Conservation (phyloP, 2,329 filamentous ascomycete genomes). For the Diaporthe vexans region DNA sequence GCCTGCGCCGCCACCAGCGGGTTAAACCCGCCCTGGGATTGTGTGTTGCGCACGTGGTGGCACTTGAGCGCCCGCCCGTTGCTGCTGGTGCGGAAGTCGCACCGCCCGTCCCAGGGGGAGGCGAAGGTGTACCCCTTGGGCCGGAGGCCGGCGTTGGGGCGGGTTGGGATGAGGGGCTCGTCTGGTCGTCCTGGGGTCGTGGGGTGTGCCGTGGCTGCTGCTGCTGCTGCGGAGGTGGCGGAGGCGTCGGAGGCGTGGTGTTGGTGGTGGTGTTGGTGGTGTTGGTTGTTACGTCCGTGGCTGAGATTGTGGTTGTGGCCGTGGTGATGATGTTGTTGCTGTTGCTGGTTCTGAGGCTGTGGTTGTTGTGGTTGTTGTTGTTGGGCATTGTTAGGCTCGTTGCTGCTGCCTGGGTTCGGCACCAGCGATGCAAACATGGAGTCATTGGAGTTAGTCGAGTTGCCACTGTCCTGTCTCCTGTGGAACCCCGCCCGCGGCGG, state of each 20-base stretch:
- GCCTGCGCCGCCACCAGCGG: conserved; percentile 57
- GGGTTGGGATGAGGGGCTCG: conserved; percentile 52
- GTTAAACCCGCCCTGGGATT: conserved; percentile 57
- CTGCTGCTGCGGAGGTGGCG: background rate
- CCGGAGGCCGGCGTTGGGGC: conserved; percentile 62
- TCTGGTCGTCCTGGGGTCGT: background rate
- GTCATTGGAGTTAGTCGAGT: conserved; percentile 36
- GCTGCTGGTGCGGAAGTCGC: conserved; percentile 85
- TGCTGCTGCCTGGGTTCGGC: conserved; percentile 17
- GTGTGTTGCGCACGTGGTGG: conserved; percentile 75
- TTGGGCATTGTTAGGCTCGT: conserved; percentile 36
- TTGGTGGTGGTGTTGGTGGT: background rate
- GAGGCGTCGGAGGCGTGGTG: background rate
- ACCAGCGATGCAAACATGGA: conserved; percentile 9
- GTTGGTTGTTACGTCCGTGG: background rate
- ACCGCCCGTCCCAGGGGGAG: conserved; percentile 89
- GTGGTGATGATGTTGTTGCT: no score
- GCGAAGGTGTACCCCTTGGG: conserved; percentile 81
- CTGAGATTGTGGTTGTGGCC: no score
- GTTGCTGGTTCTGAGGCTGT: no score
- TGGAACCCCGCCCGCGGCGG: conserved; percentile 44
- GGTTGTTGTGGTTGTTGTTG: background rate
- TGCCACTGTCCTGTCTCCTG: conserved; percentile 45
- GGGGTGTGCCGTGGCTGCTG: background rate
- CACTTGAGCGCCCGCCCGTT: conserved; percentile 82